Conservation (phyloP, 768 basidiomycete genomes). For the Lentinula lateritia region DNA sequence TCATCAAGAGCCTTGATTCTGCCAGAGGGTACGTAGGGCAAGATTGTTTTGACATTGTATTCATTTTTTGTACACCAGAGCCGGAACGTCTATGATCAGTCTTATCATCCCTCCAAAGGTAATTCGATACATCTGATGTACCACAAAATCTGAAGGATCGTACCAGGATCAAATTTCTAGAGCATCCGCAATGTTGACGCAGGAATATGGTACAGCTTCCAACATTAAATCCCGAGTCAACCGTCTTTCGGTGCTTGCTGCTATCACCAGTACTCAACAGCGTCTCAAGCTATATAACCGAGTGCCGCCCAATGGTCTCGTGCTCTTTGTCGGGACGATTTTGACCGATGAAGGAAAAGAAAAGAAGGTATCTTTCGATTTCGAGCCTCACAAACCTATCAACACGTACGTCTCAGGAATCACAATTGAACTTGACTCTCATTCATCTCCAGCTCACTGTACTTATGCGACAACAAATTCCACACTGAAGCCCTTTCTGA, state of each 20-base stretch:
- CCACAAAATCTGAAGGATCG: neutral
- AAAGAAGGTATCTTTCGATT: constrained; percentile 98
- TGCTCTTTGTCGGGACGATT: constrained; percentile 97
- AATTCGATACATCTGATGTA: constrained; percentile 15
- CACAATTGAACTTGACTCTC: neutral
- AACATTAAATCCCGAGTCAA: constrained; percentile 99
- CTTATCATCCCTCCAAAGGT: constrained; percentile 95
- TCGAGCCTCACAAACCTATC: constrained; percentile 98
- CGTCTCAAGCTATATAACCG: constrained; percentile 94
- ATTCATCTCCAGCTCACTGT: constrained; percentile 65
- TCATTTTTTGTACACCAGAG: constrained; percentile 39
- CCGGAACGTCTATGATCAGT: constrained; percentile 98
- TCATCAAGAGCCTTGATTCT: constrained; percentile 95
- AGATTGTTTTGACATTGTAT: constrained; percentile 13
- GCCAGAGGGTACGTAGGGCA: constrained; percentile 70
- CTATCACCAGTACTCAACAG: constrained; percentile 97
- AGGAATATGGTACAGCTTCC: constrained; percentile 98
- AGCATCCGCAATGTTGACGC: constrained; percentile 92
- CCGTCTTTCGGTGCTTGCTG: constrained; percentile 93
- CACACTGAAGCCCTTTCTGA: constrained; percentile 97
- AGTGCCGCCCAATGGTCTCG: constrained; percentile 94
- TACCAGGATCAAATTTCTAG: constrained; percentile 88
- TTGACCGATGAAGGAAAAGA: constrained; percentile 98
- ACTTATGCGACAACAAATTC: constrained; percentile 99
- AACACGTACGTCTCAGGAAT: constrained; percentile 73